Evolutionary conservation across 192 early-diverging fungal species (phyloP), one percentile per base, ranked within the genome.

Genomic region (Gryganskiella cystojenkinii): DNA sequence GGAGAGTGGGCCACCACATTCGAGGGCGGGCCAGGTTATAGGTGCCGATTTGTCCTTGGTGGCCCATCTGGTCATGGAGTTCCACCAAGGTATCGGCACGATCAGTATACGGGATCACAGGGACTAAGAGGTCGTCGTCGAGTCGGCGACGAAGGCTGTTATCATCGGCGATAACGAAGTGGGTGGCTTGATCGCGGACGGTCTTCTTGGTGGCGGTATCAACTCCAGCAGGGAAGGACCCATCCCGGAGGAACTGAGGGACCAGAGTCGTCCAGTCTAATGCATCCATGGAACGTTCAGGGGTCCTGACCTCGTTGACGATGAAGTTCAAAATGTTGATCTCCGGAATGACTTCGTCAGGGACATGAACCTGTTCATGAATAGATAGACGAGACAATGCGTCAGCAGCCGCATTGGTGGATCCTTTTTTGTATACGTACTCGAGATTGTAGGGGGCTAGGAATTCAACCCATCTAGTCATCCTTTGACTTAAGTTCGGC

Each of bases 311-410:
- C 3, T 52, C 11, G 50, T 52, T 20, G 50, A 52, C 4, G 11
- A 40, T 35, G 28, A 57, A 3, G 4, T n/a, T n/a, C n/a, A n/a
- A n/a, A n/a, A n/a, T n/a, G n/a, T n/a, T n/a, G n/a, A n/a, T n/a
- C n/a, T n/a, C n/a, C n/a, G n/a, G n/a, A n/a, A n/a, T n/a, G n/a
- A n/a, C n/a, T n/a, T n/a, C n/a, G n/a, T n/a, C n/a, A n/a, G n/a
- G n/a, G n/a, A n/a, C n/a, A n/a, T n/a, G n/a, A n/a, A n/a, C n/a
- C n/a, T n/a, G n/a, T n/a, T n/a, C n/a, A n/a, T n/a, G n/a, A n/a
- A n/a, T n/a, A n/a, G n/a, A n/a, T n/a, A n/a, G n/a, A n/a, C 73
- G 42, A 30, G 74, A 78, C 4, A 78, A 31, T 0, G 74, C 74
- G 57, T 78, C 74, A 14, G 74, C 56, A 15, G 69, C 66, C 0